Percentiles rank a stretch among this genome's conserved stretches.
Conservation (phyloP, 164 flowering plant genomes). For the Berberis vulgaris region DNA sequence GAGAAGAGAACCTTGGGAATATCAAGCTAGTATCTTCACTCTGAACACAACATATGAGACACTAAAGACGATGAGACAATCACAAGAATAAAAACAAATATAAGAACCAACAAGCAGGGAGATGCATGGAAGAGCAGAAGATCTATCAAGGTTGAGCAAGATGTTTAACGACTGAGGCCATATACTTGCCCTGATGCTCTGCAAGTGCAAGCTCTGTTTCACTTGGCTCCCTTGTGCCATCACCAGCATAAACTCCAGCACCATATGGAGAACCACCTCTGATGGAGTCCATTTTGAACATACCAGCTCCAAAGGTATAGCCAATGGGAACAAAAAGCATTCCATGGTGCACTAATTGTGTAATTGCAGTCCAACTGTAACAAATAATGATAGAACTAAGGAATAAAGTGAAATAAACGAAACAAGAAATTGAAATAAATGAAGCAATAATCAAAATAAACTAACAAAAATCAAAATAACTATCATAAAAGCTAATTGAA, state of each 20-base stretch:
- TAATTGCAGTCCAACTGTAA: slow-evolving; percentile 68
- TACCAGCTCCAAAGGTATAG: slow-evolving; percentile 69
- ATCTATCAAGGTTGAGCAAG: slow-evolving; percentile 20
- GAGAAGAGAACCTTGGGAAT: background rate
- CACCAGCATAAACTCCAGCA: slow-evolving; percentile 60
- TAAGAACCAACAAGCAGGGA: background rate
- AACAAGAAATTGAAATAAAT: background rate
- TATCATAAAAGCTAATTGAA: too few species aligned
- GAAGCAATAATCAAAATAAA: too few species aligned
- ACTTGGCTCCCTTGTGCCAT: slow-evolving; percentile 53
- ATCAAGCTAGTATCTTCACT: background rate
- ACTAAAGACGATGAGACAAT: background rate
- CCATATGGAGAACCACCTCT: slow-evolving; percentile 80
- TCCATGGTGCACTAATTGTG: slow-evolving; percentile 63
- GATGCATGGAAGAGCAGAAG: background rate
- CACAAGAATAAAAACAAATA: background rate
- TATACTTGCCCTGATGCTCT: slow-evolving; percentile 70
- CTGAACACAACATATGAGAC: background rate
- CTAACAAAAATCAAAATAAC: too few species aligned
- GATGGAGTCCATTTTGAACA: slow-evolving; percentile 54
- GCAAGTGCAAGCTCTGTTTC: slow-evolving; percentile 60
- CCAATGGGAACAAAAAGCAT: slow-evolving; percentile 79
- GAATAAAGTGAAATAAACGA: background rate
- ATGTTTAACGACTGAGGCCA: slow-evolving; percentile 55
- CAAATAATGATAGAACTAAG: background rate